Evolutionary conservation across 2,329 filamentous ascomycete genomes (phyloP), one percentile per base, ranked within the genome.

Genomic region (Xylariaceae sp.): DNA sequence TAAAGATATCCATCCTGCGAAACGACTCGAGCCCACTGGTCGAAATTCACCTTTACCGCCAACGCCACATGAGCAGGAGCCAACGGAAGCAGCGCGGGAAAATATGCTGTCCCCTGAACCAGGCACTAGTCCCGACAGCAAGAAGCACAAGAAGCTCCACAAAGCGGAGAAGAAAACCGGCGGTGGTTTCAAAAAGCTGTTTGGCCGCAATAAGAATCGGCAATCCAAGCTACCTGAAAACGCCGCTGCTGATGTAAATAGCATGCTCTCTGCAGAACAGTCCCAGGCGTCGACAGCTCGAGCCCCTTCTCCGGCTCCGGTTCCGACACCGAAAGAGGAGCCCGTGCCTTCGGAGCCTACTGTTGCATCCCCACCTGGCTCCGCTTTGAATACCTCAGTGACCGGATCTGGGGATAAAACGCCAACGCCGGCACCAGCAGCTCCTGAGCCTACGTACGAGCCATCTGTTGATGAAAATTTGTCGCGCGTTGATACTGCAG

Each of bases 131-230:
- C 76, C 77, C 1, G 78, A 83, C 16, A 72, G 70, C 62, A 78
- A 79, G 69, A 79, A 74, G 58, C 68, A 70, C 14, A 81, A 81
- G 70, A 85, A 83, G 70, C 76, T 84, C 16, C 82, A 84, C 58
- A 86, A 85, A 68, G 78, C 77, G 5, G 67, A 70, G 56, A 79
- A 77, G 68, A 70, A 68, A 54, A 37, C 59, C 2, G 60, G 61
- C 9, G 64, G 77, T 29, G 83, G 85, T 16, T 79, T 90, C 64
- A 82, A 82, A 60, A 89, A 88, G 72, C 76, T 90, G 42, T 89
- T 90, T 66, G 80, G 80, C 45, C 82, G 85, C 63, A 79, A 77
- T 64, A 88, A 85, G 74, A 86, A 86, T 66, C 77, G 81, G 57
- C 67, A 74, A 56, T 87, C 81, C 37, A 88, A 82, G 72, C 66